Conservation (phyloP, 148 eudicot genomes). For the Rhododendron kiyosumense region DNA sequence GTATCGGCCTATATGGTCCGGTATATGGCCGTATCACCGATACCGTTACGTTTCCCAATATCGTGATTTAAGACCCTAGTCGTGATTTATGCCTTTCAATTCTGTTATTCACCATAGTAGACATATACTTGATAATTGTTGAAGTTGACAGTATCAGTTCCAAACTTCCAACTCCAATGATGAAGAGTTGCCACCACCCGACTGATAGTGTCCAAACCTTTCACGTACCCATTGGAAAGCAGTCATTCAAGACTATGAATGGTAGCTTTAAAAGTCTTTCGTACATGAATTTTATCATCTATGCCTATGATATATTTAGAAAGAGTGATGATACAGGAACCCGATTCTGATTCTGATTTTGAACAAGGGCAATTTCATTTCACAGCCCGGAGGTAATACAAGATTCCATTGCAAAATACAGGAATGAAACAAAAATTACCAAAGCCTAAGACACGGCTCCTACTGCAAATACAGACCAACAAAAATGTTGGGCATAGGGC, state of each 20-base stretch:
- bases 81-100: not conserved
- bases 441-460: too few relatives aligned
- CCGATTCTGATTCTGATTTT: too few relatives aligned
- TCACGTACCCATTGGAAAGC: not conserved
- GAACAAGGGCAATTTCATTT: too few relatives aligned
- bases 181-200: conserved; percentile 3
- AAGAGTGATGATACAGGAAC: too few relatives aligned
- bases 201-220: not conserved
- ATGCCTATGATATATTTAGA: not conserved
- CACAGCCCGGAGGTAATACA: not conserved
- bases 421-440: too few relatives aligned
- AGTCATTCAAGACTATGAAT: not conserved
- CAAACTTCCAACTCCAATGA: not conserved
- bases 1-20: too few relatives aligned
- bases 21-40: too few relatives aligned
- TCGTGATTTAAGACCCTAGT: not conserved
- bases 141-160: not conserved
- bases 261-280: not conserved
- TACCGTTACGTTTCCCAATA: too few relatives aligned
- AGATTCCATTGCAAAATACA: too few relatives aligned
- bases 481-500: not conserved
- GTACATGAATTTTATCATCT: not conserved
- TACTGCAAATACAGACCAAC: too few relatives aligned
- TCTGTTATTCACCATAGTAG: not conserved
- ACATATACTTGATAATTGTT: not conserved